Conservation (phyloP, 2,329 filamentous ascomycete species). For the Metarhizium sp. region DNA sequence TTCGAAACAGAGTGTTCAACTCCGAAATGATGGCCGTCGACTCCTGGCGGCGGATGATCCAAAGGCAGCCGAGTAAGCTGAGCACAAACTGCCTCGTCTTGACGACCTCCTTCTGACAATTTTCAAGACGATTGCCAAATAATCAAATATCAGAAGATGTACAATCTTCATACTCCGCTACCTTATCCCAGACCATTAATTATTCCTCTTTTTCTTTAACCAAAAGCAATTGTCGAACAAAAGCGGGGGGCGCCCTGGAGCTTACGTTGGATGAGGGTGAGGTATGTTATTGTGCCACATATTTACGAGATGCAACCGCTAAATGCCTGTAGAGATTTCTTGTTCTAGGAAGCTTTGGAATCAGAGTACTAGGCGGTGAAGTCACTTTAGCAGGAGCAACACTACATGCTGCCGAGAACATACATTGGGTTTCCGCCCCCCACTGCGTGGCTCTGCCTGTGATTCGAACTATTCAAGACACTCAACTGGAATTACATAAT, state of each 20-base stretch:
- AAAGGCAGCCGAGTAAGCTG: background rate
- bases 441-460: slow-evolving; percentile 62
- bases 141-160: background rate
- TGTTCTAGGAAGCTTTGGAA: slow-evolving; percentile 58
- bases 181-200: slow-evolving; percentile 14
- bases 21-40: slow-evolving; percentile 1
- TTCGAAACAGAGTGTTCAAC: background rate
- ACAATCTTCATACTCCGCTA: background rate
- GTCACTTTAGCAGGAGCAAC: slow-evolving; percentile 57
- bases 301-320: background rate
- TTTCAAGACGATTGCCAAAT: background rate
- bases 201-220: slow-evolving; percentile 37
- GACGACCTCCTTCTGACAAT: background rate
- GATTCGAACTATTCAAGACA: slow-evolving; percentile 43
- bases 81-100: background rate
- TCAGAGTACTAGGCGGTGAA: slow-evolving; percentile 52
- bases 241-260: slow-evolving; percentile 28
- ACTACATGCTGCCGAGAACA: slow-evolving; percentile 36
- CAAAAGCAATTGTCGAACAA: slow-evolving; percentile 32
- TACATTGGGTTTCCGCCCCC: slow-evolving; percentile 54
- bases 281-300: slow-evolving; percentile 20
- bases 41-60: background rate
- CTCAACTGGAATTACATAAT: slow-evolving; percentile 45
- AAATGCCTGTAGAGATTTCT: slow-evolving; percentile 42
- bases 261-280: slow-evolving; percentile 39